Percentiles rank a stretch among this genome's conserved stretches.
Evolutionary conservation across 2,329 filamentous ascomycete species (phyloP).

Genomic region (Camptophora hylomeconis): DNA sequence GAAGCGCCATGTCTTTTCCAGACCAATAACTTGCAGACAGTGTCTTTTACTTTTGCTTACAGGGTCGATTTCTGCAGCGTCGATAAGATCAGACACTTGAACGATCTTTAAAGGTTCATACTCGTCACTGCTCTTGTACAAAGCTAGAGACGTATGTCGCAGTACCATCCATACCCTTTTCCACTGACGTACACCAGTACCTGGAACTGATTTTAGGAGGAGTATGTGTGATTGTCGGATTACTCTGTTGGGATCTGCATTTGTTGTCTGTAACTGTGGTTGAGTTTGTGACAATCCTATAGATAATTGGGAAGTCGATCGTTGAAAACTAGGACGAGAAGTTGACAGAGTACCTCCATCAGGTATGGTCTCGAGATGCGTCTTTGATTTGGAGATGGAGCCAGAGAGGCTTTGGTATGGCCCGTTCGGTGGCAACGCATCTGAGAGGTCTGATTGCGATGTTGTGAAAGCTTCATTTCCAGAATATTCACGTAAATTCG

Average conservation of each 20-base stretch:
- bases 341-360: conserved; percentile 6
- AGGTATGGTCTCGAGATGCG: conserved; percentile 1
- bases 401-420: conserved; percentile 18
- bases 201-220: conserved; percentile 53
- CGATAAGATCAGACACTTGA: conserved; percentile 64
- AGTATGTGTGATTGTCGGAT: conserved; percentile 87
- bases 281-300: conserved; percentile 1
- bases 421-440: conserved; percentile 33
- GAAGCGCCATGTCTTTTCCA: conserved; percentile 73
- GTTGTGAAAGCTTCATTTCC: conserved; percentile 50
- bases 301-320: conserved; percentile 11
- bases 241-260: conserved; percentile 69
- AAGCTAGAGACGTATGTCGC: conserved; percentile 66
- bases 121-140: conserved; percentile 88
- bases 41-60: conserved; percentile 70
- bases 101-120: conserved; percentile 78
- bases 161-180: conserved; percentile 90
- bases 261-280: conserved; percentile 25
- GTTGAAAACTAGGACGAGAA: conserved; percentile 20
- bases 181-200: conserved; percentile 80
- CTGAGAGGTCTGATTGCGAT: conserved; percentile 80
- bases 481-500: conserved; percentile 42
- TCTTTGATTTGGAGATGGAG: conserved; percentile 9
- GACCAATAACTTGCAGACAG: conserved; percentile 86
- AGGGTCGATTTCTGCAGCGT: conserved; percentile 85